Conservation (phyloP, 2,329 filamentous ascomycete species). For the Coniochaeta prunicola region DNA sequence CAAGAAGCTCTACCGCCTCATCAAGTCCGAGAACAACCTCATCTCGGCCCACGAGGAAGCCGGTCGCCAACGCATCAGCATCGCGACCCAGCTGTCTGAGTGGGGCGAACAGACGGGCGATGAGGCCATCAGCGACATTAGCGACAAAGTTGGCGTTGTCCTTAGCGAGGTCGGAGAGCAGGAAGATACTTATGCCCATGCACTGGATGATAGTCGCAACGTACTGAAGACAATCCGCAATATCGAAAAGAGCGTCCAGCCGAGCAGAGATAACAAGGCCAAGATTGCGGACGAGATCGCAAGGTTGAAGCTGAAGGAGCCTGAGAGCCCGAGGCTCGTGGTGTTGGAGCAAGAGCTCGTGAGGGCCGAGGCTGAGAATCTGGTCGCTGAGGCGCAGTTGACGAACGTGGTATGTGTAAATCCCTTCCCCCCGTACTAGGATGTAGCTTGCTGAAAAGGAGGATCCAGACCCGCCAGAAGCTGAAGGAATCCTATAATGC, state of each 20-base stretch:
- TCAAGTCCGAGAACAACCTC: slow-evolving; percentile 90
- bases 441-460: slow-evolving; percentile 4
- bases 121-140: slow-evolving; percentile 79
- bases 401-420: slow-evolving; percentile 73
- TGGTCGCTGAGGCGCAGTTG: slow-evolving; percentile 94
- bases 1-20: slow-evolving; percentile 81
- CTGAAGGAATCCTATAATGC: slow-evolving; percentile 89
- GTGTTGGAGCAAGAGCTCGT: slow-evolving; percentile 95
- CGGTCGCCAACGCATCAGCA: slow-evolving; percentile 72
- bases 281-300: slow-evolving; percentile 92
- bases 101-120: slow-evolving; percentile 93
- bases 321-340: slow-evolving; percentile 71
- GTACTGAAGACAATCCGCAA: slow-evolving; percentile 89
- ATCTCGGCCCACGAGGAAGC: slow-evolving; percentile 80
- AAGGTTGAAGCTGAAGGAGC: slow-evolving; percentile 86
- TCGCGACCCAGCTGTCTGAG: slow-evolving; percentile 87
- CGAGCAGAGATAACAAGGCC: slow-evolving; percentile 75
- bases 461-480: slow-evolving; percentile 75
- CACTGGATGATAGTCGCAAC: slow-evolving; percentile 75
- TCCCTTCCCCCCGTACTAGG: neutral
- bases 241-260: slow-evolving; percentile 92
- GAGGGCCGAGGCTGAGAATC: slow-evolving; percentile 86
- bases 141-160: slow-evolving; percentile 91
- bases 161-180: slow-evolving; percentile 90
- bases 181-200: slow-evolving; percentile 81